Evolutionary conservation across 805 yeast species (phyloP).

Genomic region (Candida sphagnicola): DNA sequence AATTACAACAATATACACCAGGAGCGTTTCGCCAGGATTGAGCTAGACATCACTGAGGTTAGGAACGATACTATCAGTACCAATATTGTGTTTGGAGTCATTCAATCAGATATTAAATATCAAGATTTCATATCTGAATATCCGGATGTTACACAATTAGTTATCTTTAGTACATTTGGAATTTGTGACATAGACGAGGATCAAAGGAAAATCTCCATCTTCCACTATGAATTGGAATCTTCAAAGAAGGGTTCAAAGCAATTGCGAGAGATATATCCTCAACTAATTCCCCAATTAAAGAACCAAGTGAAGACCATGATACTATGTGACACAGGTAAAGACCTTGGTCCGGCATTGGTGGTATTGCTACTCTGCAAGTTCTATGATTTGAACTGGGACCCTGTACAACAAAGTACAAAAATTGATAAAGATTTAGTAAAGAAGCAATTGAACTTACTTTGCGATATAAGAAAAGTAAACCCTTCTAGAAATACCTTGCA

Average conservation of each 20-base stretch:
- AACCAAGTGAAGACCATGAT: constrained; percentile 29
- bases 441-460: constrained; percentile 50
- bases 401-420: constrained; percentile 8
- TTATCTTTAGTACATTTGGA: constrained; percentile 21
- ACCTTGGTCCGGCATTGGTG: constrained; percentile 60
- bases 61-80: constrained; percentile 15
- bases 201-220: constrained; percentile 4
- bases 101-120: constrained; percentile 13
- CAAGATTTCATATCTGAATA: constrained; percentile 3
- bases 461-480: constrained; percentile 49
- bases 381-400: constrained; percentile 42
- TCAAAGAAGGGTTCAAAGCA: constrained; percentile 67
- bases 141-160: constrained; percentile 11
- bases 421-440: constrained; percentile 51
- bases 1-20: constrained; percentile 9
- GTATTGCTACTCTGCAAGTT: constrained; percentile 47
- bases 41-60: constrained; percentile 11
- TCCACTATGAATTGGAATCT: constrained; percentile 18
- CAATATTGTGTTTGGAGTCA: constrained; percentile 24
- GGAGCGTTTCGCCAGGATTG: too few species aligned
- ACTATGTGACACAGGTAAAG: constrained; percentile 62
- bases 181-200: constrained; percentile 7
- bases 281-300: constrained; percentile 27
- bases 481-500: constrained; percentile 79
- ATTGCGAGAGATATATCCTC: constrained; percentile 46